Base-by-base conservation (phyloP, 2,329 filamentous ascomycete species). In the Boeremia exigua region DNA sequence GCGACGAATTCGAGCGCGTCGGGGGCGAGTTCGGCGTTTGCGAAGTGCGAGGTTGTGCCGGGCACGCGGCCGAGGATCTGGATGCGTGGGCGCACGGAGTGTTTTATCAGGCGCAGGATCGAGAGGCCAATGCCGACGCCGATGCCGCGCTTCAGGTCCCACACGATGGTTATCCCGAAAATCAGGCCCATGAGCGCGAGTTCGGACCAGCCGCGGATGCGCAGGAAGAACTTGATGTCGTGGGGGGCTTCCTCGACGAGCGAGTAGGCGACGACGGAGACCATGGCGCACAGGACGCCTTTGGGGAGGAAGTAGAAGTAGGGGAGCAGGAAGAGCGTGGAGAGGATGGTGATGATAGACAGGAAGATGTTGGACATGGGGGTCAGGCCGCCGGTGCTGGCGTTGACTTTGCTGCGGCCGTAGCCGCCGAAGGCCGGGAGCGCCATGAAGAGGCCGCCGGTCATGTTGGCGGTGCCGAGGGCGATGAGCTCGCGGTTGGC, bases 251-350 rank as follows among this genome's bases (percentile, higher is more conserved):
- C 95, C 79, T 99, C 95, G 58, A 98, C 90, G 6, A 99, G 84
- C 17, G 92, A 95, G 80, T 89, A 96, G 17, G 95, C 95, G 25
- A 99, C 94, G 2, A 97, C 94, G 12, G 90, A 93, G 58, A 99
- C 96, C 86, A 98, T 95, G 15, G 94, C 86, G 15, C 88, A 96
- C 17, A 99, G 84, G 1, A 98, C 92, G 4, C 91, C 91, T 89
- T 96, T 97, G 88, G 95, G 95, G 42, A 99, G 84, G 73, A 92
- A 98, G 79, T 96, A 96, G 67, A 99, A 94, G 73, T 92, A 96
- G 0, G 94, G 93, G 27, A 98, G 79, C 40, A 98, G 79, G 69
- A 92, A 95, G 36, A 92, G 71, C 42, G 96, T 88, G 69, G 88
- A 91, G 43, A 96, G 77, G 19, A 97, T 79, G 0, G 94, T 91